Base-by-base conservation (phyloP, 192 early-diverging fungal genomes). In the Podila epigama region DNA sequence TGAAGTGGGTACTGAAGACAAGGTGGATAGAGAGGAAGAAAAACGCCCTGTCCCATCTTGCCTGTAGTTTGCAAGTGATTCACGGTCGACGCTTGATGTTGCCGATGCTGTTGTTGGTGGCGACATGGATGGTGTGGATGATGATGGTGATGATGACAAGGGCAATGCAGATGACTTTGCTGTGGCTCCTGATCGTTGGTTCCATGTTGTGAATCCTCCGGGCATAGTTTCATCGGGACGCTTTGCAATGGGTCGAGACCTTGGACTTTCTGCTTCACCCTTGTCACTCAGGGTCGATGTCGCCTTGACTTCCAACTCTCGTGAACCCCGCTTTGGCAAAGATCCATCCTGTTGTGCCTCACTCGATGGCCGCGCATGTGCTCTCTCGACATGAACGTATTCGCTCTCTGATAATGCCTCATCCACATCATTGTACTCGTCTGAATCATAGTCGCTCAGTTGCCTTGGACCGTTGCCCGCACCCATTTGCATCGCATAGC, bases 401-500 rank as follows among this genome's bases (percentile, higher is more conserved):
- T 77, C 73, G 16, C 50, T 68, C 29, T 77, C 73, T 1, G 73
- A 77, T 2, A 77, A 51, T 6, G 73, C 73, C 40, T 77, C 73
- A 31, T 68, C 61, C 52, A 60, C 56, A 41, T 77, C 73, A 34
- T 77, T 77, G 34, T 77, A 77, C 51, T 77, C 73, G 16, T 77
- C 73, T 10, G 73, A 77, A 35, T 77, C 73, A 50, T 68, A 37
- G 16, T 77, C 73, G 39, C 73, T 77, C 60, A 77, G 41, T 29
- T 77, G 53, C 5, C 73, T 40, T 35, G 73, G 73, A 8, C 66
- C 73, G 15, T 53, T 61, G 4, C 73, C 66, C 25, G 60, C 73
- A 10, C 73, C 73, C 60, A 77, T 50, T 20, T 77, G 73, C 73
- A 77, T 77, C 33, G 60, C 73, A 37, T 77, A 77, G 4, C 73